A percentile compares a stretch with the other conserved stretches of the same genome.
Conservation (phyloP, 306 rosid species). For the Glycine tomentella region DNA sequence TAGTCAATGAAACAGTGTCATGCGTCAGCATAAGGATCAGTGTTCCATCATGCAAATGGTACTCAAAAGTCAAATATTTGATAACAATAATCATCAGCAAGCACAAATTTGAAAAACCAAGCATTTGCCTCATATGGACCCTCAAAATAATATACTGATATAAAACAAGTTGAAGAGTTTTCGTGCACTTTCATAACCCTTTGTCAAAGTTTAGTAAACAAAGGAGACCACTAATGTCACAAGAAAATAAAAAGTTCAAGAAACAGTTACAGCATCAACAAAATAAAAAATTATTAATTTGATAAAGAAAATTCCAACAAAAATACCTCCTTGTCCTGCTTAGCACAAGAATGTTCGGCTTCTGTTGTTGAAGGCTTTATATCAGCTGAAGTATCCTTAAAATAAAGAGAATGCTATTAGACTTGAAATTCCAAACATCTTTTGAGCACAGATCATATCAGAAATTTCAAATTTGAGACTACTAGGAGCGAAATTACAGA, state of each 20-base stretch:
- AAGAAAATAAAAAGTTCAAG: conserved; percentile 1
- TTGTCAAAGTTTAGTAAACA: neutral
- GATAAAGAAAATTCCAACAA: conserved; percentile 10
- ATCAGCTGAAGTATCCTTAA: conserved; percentile 66
- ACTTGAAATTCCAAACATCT: conserved; percentile 34
- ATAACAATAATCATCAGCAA: conserved; percentile 22
- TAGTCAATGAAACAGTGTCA: neutral
- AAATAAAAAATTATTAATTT: conserved; percentile 10
- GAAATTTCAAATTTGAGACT: conserved; percentile 30
- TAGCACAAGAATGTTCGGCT: conserved; percentile 52
- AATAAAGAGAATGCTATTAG: conserved; percentile 45
- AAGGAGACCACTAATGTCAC: conserved; percentile 22
- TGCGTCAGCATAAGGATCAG: conserved; percentile 6
- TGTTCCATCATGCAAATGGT: conserved; percentile 28
- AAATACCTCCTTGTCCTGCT: conserved; percentile 53
- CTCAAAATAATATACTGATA: conserved; percentile 3
- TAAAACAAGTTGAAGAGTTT: neutral
- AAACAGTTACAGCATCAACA: conserved; percentile 12
- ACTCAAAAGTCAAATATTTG: neutral
- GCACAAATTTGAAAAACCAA: conserved; percentile 4
- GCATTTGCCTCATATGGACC: conserved; percentile 11
- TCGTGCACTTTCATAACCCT: neutral
- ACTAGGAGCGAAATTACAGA: conserved; percentile 12
- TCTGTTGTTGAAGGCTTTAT: conserved; percentile 60
- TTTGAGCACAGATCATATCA: conserved; percentile 25